A percentile compares a stretch with the other conserved stretches of the same genome.
These are phyloP conservation scores for Piper betle DNA, from an alignment of 164 flowering plant genomes.

Conservation along the genomic window DNA sequence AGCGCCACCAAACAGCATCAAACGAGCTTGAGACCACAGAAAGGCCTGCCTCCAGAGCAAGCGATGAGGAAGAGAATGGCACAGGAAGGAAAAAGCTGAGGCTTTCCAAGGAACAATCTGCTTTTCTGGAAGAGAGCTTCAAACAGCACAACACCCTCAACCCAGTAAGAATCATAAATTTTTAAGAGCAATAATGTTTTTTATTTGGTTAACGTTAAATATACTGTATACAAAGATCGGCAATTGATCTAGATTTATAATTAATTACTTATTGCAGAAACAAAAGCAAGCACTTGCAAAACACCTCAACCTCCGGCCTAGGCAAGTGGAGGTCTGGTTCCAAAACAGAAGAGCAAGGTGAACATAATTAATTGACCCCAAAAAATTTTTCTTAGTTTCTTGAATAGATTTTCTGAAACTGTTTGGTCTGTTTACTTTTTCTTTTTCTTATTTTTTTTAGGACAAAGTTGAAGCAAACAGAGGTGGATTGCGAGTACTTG, in stretches of 20 bases:
- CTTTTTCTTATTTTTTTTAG: slow-evolving; percentile 14
- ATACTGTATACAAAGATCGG: no score
- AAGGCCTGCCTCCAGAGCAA: slow-evolving; percentile 40
- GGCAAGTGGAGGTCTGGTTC: slow-evolving; percentile 87
- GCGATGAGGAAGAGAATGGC: slow-evolving; percentile 72
- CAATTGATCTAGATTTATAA: no score
- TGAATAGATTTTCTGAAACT: no score
- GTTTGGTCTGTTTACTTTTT: neutral
- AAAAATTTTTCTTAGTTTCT: neutral
- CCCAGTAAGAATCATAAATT: slow-evolving; percentile 41
- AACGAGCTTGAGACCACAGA: slow-evolving; percentile 26
- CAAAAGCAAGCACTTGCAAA: slow-evolving; percentile 66
- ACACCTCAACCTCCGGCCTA: slow-evolving; percentile 56
- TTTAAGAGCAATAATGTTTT: no score
- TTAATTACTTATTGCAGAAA: slow-evolving; percentile 34
- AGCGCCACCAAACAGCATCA: neutral
- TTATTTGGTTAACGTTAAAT: no score
- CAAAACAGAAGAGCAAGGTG: slow-evolving; percentile 89
- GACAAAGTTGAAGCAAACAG: slow-evolving; percentile 92
- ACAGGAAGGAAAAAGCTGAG: slow-evolving; percentile 65
- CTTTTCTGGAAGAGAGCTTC: slow-evolving; percentile 88
- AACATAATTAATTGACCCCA: neutral
- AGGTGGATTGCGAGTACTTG: slow-evolving; percentile 87
- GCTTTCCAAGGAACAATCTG: slow-evolving; percentile 78
- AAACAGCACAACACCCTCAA: slow-evolving; percentile 88